Conservation (phyloP, 2,329 filamentous ascomycete genomes). For the Alternaria hordeiaustralica region DNA sequence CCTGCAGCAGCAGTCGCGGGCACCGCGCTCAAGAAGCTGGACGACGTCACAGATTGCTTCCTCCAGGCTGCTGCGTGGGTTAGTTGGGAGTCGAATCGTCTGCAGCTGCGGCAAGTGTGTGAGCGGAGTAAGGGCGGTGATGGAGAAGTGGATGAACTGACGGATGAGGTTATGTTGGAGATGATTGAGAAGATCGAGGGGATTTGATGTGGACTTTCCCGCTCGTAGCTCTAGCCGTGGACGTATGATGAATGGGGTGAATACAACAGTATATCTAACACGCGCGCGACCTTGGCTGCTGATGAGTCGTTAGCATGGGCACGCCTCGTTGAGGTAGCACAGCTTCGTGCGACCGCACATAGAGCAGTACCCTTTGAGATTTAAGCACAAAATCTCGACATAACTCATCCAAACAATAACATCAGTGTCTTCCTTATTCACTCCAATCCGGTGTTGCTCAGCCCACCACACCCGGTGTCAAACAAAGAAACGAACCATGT, state of each 20-base stretch:
- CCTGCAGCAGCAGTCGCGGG: background rate
- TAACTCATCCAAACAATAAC: background rate
- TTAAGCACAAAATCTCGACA: background rate
- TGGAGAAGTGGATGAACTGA: background rate
- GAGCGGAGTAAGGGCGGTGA: background rate
- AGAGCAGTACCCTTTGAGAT: background rate
- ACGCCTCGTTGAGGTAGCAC: background rate
- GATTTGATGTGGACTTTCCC: background rate
- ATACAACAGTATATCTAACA: background rate
- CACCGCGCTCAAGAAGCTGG: conserved; percentile 63
- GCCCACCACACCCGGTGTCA: background rate
- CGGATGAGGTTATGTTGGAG: conserved; percentile 15
- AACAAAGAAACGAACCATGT: background rate
- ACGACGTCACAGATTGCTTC: conserved; percentile 81
- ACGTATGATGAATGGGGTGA: too few species aligned
- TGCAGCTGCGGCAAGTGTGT: conserved; percentile 18
- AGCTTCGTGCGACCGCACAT: too few species aligned
- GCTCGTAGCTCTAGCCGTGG: too few species aligned
- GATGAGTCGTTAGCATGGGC: too few species aligned
- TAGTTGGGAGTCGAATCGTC: conserved; percentile 71
- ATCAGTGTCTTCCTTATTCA: background rate
- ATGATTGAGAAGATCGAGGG: conserved; percentile 13
- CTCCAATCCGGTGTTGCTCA: background rate
- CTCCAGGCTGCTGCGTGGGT: conserved; percentile 80
- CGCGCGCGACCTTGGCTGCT: background rate